A percentile compares a stretch with the other conserved stretches of the same genome.
Evolutionary conservation across 164 flowering plant species (phyloP).

Genomic region (Vitis riparia): DNA sequence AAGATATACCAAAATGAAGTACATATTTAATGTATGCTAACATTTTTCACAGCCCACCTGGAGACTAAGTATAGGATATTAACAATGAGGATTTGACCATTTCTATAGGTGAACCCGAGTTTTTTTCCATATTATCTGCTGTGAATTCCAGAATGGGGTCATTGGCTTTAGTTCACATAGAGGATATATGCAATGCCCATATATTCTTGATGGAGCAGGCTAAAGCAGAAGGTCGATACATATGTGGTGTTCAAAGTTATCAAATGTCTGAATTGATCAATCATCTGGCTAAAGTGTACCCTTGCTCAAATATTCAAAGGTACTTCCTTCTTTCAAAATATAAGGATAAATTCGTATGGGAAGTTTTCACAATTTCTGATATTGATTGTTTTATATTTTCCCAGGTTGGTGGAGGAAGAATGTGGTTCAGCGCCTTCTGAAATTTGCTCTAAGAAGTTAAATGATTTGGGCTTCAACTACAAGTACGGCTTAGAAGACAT

Average conservation of each 20-base stretch:
- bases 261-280: slow-evolving; percentile 35
- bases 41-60: no score
- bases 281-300: slow-evolving; percentile 39
- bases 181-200: slow-evolving; percentile 78
- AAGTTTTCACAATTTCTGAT: not conserved
- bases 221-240: slow-evolving; percentile 58
- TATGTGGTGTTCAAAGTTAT: slow-evolving; percentile 52
- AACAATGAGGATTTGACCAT: not conserved
- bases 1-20: no score
- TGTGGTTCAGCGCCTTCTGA: slow-evolving; percentile 29
- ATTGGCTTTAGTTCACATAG: slow-evolving; percentile 64
- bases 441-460: slow-evolving; percentile 62
- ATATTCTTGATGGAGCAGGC: slow-evolving; percentile 68
- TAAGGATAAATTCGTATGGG: not conserved
- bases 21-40: no score
- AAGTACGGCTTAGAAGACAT: slow-evolving; percentile 49
- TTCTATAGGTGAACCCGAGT: slow-evolving; percentile 47
- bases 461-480: slow-evolving; percentile 59
- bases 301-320: slow-evolving; percentile 32
- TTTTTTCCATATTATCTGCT: slow-evolving; percentile 46
- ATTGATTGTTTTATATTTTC: not conserved
- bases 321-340: slow-evolving; percentile 7
- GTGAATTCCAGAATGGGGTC: slow-evolving; percentile 77
- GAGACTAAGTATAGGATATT: not conserved
- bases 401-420: slow-evolving; percentile 35